Evolutionary conservation across 1,139 yeast species (phyloP), one percentile per base, ranked within the genome.

Genomic region (Nakaseomyces nivariensis): DNA sequence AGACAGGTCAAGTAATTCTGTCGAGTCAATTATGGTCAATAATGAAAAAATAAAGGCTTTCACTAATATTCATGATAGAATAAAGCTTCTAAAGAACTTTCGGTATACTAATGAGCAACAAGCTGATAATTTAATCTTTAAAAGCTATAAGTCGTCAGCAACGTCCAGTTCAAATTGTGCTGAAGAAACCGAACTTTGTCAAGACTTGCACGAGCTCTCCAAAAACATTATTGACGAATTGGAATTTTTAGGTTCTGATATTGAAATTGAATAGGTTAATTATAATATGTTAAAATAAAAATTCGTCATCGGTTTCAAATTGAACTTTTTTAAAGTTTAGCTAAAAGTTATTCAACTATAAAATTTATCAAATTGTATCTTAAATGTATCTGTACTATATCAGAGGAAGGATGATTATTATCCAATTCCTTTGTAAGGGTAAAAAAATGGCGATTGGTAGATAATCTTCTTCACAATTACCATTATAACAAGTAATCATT

Each of bases 221-320:
- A 41, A 26, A 22, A 43, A 46, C 24, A 40, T 25, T 11, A 22
- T 7, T 11, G n/a, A 22, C 8, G 47, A 42, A 13, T 50, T 57
- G 7, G 51, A 49, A 10, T 58, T 58, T 46, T 37, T 60, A 6
- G 63, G 60, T 3, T 59, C 62, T 1, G 62, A 60, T 37, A 54
- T 59, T 2, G 60, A 58, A 26, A 47, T 58, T 24, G 45, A 44
- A 38, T 56, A 49, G 3, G 46, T 25, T 3, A 2, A 31, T 31
- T 31, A 31, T 9, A 3, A 31, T 9, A 31, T 8, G 11, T 9
- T 9, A 11, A 31, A 31, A 3, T 31, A 9, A 11, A 31, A 45
- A 29, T 29, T 29, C 9, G 3, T 29, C 31, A 29, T 29, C 6
- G 9, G 6, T 29, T 29, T 29, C 31, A 29, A 29, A 29, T 29